phyloP scores from a whole-genome alignment of 805 yeast species.

The Lipomyces orientalis region DNA sequence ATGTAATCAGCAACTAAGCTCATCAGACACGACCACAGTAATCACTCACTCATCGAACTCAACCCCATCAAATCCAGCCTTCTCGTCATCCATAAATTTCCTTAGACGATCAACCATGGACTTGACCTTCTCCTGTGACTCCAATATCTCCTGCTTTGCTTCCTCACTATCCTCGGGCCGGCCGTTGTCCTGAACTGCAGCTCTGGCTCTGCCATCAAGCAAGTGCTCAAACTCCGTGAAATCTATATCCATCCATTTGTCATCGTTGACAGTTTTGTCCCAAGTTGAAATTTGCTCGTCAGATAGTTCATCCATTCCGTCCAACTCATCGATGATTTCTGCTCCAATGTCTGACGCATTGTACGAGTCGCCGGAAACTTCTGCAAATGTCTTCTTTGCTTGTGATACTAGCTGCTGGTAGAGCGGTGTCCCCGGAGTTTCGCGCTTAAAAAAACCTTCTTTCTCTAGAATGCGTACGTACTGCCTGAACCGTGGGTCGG shows the following conservation, averaged over 20 bases:
- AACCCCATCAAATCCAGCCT: constrained; percentile 35
- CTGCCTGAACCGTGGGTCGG: constrained; percentile 27
- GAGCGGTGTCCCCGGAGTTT: constrained; percentile 24
- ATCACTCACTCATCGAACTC: constrained; percentile 30
- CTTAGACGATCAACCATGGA: constrained; percentile 23
- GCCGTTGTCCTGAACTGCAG: constrained; percentile 18
- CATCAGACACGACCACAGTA: neutral
- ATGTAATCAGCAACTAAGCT: constrained; percentile 2
- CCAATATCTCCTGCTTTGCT: constrained; percentile 6
- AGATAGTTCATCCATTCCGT: constrained; percentile 8
- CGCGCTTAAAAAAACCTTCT: constrained; percentile 36
- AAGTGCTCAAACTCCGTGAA: constrained; percentile 28
- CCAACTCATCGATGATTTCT: constrained; percentile 13
- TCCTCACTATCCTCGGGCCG: constrained; percentile 25
- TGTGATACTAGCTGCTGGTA: constrained; percentile 19
- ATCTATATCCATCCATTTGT: constrained; percentile 36
- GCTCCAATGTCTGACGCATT: constrained; percentile 17
- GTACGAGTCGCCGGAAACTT: constrained; percentile 20
- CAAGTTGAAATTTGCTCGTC: constrained; percentile 32
- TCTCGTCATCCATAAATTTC: constrained; percentile 25
- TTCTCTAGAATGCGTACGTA: constrained; percentile 18
- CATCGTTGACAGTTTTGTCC: constrained; percentile 35
- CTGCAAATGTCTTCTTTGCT: constrained; percentile 31
- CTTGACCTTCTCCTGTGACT: constrained; percentile 16
- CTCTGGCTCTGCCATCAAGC: constrained; percentile 20